Base-by-base conservation (phyloP, 1,284 basidiomycete genomes). In the Veloporphyrellus conicus region DNA sequence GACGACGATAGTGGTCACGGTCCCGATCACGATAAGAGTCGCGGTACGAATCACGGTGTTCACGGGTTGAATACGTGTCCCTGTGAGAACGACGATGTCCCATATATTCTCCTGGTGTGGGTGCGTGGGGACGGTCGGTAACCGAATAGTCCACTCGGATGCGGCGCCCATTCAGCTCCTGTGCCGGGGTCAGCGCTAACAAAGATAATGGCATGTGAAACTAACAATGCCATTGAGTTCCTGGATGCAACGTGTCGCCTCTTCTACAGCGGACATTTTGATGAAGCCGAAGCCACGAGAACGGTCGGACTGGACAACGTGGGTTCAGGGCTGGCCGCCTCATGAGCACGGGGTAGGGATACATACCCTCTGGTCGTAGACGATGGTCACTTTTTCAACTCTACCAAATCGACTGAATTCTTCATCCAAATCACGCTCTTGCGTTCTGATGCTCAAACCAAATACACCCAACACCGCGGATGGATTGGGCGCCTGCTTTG, bases 261-360 rank as follows among this genome's bases (percentile, higher is more conserved):
- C 93, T 49, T 94, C 92, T 15, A 85, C 78, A 32, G 77, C 78
- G 33, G 79, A 78, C 93, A 99, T 98, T 54, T 87, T 88, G 67
- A 99, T 93, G 68, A 99, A 99, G 33, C 94, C 95, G 59, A 99
- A 99, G 9, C 93, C 96, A 56, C 95, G 89, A 46, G 94, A 98
- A 49, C 96, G 87, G 64, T 93, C 93, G 40, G 92, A 91, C 90
- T 94, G 68, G 42, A 53, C 35, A 43, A 54, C 32, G 23, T 47
- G 59, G 55, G 54, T 55, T 41, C 29, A 51, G 47, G 51, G 54
- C 46, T 49, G 46, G 28, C 23, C 15, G 20, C 32, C 47, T 33
- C 40, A 39, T 32, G 40, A 41, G 20, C 1, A 33, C 18, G 18
- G 51, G 73, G 1, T 23, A 23, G 7, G 69, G 84, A 59, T 60